Conservation (phyloP, 768 basidiomycete species). For the Lentinula detonsa region DNA sequence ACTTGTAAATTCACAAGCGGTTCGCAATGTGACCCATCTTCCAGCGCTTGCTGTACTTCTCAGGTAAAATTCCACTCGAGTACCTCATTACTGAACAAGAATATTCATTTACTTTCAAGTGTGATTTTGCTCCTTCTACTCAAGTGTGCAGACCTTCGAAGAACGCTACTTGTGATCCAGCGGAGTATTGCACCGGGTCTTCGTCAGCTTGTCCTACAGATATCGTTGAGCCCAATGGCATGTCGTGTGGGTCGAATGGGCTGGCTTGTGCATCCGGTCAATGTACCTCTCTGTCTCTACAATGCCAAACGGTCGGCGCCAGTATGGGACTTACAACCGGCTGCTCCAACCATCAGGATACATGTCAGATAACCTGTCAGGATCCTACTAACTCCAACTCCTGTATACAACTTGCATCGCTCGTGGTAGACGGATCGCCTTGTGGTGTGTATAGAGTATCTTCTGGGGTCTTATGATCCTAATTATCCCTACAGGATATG, state of each 20-base stretch:
- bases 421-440: constrained; percentile 75
- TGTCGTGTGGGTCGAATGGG: constrained; percentile 56
- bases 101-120: constrained; percentile 25
- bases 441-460: constrained; percentile 50
- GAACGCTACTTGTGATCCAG: constrained; percentile 62
- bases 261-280: constrained; percentile 72
- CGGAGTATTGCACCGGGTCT: constrained; percentile 73
- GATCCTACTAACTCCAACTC: constrained; percentile 54
- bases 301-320: constrained; percentile 71
- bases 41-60: constrained; percentile 68
- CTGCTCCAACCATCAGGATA: constrained; percentile 60
- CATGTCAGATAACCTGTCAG: constrained; percentile 77
- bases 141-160: constrained; percentile 67
- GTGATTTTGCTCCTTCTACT: constrained; percentile 60
- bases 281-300: constrained; percentile 68
- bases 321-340: constrained; percentile 64
- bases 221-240: constrained; percentile 54
- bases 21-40: constrained; percentile 75
- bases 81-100: neutral
- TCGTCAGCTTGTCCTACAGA: constrained; percentile 70
- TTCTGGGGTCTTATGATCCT: constrained; percentile 8
- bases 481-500: constrained; percentile 43
- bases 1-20: constrained; percentile 71
- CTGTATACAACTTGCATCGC: constrained; percentile 66
- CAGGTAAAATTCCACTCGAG: neutral